Base-by-base conservation (phyloP, 352 stramenopile species). In the Lagenidium giganteum region DNA sequence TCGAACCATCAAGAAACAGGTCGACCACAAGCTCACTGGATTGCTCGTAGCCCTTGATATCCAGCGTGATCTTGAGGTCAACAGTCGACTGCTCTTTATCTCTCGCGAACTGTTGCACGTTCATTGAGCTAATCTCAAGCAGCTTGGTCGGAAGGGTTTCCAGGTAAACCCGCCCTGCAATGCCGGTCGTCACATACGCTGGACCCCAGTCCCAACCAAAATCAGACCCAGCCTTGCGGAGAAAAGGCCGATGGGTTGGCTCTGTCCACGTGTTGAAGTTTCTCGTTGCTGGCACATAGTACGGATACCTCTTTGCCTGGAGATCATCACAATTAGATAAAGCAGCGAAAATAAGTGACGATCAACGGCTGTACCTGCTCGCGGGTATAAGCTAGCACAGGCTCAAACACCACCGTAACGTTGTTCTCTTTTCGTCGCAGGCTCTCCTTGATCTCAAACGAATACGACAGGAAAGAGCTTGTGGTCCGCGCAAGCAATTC, bases 161-260 rank as follows among this genome's bases (percentile, higher is more conserved):
- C 18, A 93, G 32, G 33, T 61, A 76, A 11, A 55, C 81, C 14
- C 24, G n/a, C 1, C 71, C 76, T 18, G 72, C 57, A 42, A 93
- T 83, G 4, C 81, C 81, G 6, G 67, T 61, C 11, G 70, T 83
- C 5, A 77, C 59, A 43, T 66, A 89, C 22, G 81, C 80, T 9
- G 81, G 83, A 0, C 83, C 83, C 83, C 83, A 95, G 43, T 95
- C 83, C 83, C 83, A 95, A 3, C 83, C 83, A 61, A 93, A 95
- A 49, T 92, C 83, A 7, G 77, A 88, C 0, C 80, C 80, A 0
- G 83, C 77, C 45, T 95, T 95, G n/a, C 83, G 76, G 8, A 92
- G 57, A 51, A 93, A 95, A 1, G 68, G 75, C 3, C 83, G 81
- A 21, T 83, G 62, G 16, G 81, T 82, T 9, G 78, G 74, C 44